Evolutionary conservation across 1,284 basidiomycete species (phyloP).

Genomic region (Neotropicomus parvogracilis): DNA sequence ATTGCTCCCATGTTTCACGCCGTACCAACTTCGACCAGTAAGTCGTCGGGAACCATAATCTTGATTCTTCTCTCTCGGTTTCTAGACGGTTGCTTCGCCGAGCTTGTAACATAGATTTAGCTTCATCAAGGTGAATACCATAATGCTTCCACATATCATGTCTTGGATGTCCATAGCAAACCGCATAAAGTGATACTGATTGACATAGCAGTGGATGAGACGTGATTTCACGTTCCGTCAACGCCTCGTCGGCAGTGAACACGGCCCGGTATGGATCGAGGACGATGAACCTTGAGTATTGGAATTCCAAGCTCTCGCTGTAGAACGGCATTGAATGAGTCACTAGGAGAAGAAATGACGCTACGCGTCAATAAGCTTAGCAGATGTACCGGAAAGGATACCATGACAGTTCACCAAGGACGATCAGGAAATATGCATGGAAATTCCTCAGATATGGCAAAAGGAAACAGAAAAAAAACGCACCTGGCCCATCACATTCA

Average conservation of each 20-base stretch:
- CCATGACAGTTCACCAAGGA: constrained; percentile 46
- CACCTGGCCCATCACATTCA: constrained; percentile 60
- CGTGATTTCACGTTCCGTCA: constrained; percentile 40
- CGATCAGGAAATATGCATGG: constrained; percentile 63
- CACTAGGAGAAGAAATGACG: constrained; percentile 64
- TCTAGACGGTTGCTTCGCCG: constrained; percentile 54
- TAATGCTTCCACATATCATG: constrained; percentile 41
- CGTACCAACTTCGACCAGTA: constrained; percentile 37
- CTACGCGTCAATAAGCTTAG: constrained; percentile 33
- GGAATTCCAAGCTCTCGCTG: constrained; percentile 68
- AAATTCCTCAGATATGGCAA: constrained; percentile 7
- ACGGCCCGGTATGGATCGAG: constrained; percentile 67
- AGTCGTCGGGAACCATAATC: constrained; percentile 68
- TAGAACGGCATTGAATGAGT: constrained; percentile 64
- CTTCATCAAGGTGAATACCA: constrained; percentile 20
- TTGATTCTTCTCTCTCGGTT: constrained; percentile 43
- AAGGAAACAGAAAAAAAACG: constrained; percentile 12
- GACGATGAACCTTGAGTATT: constrained; percentile 48
- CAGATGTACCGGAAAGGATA: not conserved
- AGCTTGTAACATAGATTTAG: constrained; percentile 37
- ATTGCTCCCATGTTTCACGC: constrained; percentile 49
- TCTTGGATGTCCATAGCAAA: constrained; percentile 46
- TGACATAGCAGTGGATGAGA: constrained; percentile 68
- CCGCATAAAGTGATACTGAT: constrained; percentile 67
- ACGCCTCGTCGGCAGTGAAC: constrained; percentile 47